A percentile compares a stretch with the other conserved stretches of the same genome.
These are phyloP conservation scores for Phytophthora palmivora DNA, from an alignment of 352 stramenopile genomes.

Conservation along the genomic window DNA sequence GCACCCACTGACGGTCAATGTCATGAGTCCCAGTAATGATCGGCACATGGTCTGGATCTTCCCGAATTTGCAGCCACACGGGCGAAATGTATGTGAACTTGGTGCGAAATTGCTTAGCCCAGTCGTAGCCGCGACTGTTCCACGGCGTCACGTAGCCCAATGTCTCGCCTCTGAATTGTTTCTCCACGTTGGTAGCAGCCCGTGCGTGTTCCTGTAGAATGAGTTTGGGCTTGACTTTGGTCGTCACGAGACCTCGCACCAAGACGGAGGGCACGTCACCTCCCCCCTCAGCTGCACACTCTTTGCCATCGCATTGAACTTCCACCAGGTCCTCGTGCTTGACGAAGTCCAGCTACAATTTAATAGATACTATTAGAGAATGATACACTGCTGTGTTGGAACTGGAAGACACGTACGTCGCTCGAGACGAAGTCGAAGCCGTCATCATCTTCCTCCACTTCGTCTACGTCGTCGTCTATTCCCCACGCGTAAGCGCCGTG, in stretches of 20 bases:
- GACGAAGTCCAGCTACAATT: slow-evolving; percentile 33
- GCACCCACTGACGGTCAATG: slow-evolving; percentile 69
- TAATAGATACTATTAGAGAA: not conserved
- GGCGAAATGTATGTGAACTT: slow-evolving; percentile 85
- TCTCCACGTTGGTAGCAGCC: slow-evolving; percentile 27
- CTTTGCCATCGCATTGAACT: slow-evolving; percentile 45
- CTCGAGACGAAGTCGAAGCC: slow-evolving; percentile 44
- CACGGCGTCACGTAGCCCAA: slow-evolving; percentile 85
- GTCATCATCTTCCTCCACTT: slow-evolving; percentile 41
- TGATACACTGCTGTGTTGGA: slow-evolving; percentile 8
- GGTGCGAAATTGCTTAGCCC: slow-evolving; percentile 66
- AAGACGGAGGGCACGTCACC: slow-evolving; percentile 42
- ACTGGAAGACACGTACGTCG: slow-evolving; percentile 22
- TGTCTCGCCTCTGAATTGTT: slow-evolving; percentile 60
- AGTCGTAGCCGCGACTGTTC: slow-evolving; percentile 82
- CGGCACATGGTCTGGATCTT: slow-evolving; percentile 52
- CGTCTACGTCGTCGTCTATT: slow-evolving; percentile 31
- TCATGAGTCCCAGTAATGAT: slow-evolving; percentile 78
- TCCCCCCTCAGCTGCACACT: slow-evolving; percentile 31
- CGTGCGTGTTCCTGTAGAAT: slow-evolving; percentile 56
- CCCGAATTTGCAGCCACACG: slow-evolving; percentile 84
- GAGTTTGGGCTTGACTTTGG: slow-evolving; percentile 49
- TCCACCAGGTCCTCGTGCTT: slow-evolving; percentile 37
- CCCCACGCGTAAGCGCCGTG: slow-evolving; percentile 20
- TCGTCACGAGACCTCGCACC: slow-evolving; percentile 58